Base-by-base conservation (phyloP, 2,329 filamentous ascomycete genomes). In the Penicillium sp. region DNA sequence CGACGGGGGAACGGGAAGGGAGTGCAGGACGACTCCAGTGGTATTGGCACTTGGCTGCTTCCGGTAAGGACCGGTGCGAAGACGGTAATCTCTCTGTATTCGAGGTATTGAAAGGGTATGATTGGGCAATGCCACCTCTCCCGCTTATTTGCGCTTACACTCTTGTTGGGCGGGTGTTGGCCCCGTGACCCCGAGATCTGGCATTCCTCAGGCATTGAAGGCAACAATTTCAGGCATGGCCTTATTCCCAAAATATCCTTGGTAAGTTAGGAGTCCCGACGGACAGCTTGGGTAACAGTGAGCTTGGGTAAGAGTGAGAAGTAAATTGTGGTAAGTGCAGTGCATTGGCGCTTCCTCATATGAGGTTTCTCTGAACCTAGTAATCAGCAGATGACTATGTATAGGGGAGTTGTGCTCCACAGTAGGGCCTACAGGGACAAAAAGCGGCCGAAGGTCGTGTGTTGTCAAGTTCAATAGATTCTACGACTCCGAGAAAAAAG, bases 31-130 rank as follows among this genome's bases (percentile, higher is more conserved):
- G 17, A n/a, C 39, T 43, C 49, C 53, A 56, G 62, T 50, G 3
- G 51, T 53, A 53, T 53, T 58, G 63, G 58, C 48, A 45, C 67
- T 67, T 67, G 60, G 41, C 67, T 58, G 17, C n/a, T 64, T 69
- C 64, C 64, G 67, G 67, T 61, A 64, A 61, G 63, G 66, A 54
- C 64, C 61, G 63, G 67, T 67, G n/a, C 25, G 12, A 10, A 10
- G 4, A 4, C 10, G 15, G 66, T 68, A 55, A 17, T 12, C 15
- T 10, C 8, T 22, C 25, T 4, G 61, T 57, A 63, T 48, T 60
- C 28, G 6, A 15, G 2, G 0, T 0, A 0, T 57, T 1, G 0
- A 11, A 5, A 4, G 10, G 4, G 3, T 4, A 7, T 58, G 3
- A 52, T 62, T 69, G 60, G 67, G 0, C 53, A 60, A 61, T 63